These are phyloP conservation scores for Lachnellula arida DNA, from an alignment of 2,329 filamentous ascomycete genomes.

Conservation along the genomic window DNA sequence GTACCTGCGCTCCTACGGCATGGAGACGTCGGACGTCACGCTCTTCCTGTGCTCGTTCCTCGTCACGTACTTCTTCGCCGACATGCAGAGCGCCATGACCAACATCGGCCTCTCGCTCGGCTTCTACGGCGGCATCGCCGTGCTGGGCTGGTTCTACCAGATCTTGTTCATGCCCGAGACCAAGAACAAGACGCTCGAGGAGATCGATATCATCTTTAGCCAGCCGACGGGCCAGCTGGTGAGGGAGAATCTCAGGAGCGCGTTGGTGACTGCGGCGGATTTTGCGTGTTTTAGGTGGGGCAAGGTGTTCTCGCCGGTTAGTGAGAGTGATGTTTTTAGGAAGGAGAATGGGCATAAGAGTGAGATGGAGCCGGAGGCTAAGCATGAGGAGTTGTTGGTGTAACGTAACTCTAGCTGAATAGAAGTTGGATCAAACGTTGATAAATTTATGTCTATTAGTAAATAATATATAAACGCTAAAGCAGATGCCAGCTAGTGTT, in stretches of 20 bases:
- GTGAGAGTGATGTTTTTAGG: conserved; percentile 27
- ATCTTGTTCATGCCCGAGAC: conserved; percentile 73
- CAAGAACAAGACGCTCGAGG: conserved; percentile 61
- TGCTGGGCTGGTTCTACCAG: conserved; percentile 67
- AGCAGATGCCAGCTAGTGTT: no score
- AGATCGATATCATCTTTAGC: conserved; percentile 65
- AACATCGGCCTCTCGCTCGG: conserved; percentile 61
- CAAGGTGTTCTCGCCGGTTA: conserved; percentile 27
- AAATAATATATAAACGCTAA: no score
- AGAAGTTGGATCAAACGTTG: no score
- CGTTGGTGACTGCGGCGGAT: conserved; percentile 23
- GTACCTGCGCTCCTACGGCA: conserved; percentile 67
- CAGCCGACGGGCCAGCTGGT: conserved; percentile 60
- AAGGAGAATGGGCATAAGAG: conserved; percentile 25
- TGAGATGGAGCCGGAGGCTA: conserved; percentile 8
- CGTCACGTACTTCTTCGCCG: conserved; percentile 70
- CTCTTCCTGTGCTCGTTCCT: conserved; percentile 69
- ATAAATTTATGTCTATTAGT: no score
- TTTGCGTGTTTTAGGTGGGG: conserved; percentile 26
- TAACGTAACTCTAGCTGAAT: background rate
- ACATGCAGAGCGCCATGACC: conserved; percentile 65
- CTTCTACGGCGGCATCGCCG: conserved; percentile 70
- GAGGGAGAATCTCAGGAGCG: conserved; percentile 47
- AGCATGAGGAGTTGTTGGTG: conserved; percentile 19
- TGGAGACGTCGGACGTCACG: conserved; percentile 64